phyloP scores from a whole-genome alignment of 1,284 basidiomycete species.

The Thecaphora frezii region DNA sequence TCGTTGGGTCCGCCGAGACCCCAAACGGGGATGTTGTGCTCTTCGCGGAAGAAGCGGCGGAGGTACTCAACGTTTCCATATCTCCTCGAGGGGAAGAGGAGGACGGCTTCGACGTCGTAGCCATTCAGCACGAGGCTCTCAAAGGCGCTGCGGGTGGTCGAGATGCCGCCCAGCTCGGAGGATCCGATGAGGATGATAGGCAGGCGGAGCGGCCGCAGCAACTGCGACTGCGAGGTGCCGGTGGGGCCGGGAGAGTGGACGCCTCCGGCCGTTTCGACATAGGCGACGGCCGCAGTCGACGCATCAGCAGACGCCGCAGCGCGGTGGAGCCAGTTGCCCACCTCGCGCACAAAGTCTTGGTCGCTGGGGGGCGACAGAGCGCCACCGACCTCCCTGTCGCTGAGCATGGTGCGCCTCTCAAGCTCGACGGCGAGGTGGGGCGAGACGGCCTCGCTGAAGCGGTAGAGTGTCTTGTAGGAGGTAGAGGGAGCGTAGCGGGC shows the following conservation, averaged over 20 bases:
- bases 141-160: slow-evolving; percentile 88
- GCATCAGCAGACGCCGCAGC: slow-evolving; percentile 61
- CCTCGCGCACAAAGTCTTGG: slow-evolving; percentile 69
- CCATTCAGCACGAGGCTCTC: slow-evolving; percentile 87
- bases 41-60: slow-evolving; percentile 71
- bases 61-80: slow-evolving; percentile 78
- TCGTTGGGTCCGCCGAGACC: slow-evolving; percentile 38
- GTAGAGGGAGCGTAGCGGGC: slow-evolving; percentile 26
- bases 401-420: slow-evolving; percentile 61
- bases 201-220: slow-evolving; percentile 68
- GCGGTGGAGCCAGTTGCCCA: slow-evolving; percentile 68
- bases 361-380: slow-evolving; percentile 61
- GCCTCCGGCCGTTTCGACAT: slow-evolving; percentile 92
- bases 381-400: slow-evolving; percentile 13
- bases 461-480: slow-evolving; percentile 75
- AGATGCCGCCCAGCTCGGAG: slow-evolving; percentile 87
- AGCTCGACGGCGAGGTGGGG: slow-evolving; percentile 83
- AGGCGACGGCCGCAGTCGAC: slow-evolving; percentile 63
- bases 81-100: slow-evolving; percentile 73
- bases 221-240: slow-evolving; percentile 72
- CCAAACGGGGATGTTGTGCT: slow-evolving; percentile 65
- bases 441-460: slow-evolving; percentile 84
- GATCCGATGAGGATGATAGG: slow-evolving; percentile 87
- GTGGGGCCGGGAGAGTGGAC: slow-evolving; percentile 88
- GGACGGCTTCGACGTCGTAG: slow-evolving; percentile 82